Conservation (phyloP, 2,329 filamentous ascomycete genomes). For the Westerdykella ornata region DNA sequence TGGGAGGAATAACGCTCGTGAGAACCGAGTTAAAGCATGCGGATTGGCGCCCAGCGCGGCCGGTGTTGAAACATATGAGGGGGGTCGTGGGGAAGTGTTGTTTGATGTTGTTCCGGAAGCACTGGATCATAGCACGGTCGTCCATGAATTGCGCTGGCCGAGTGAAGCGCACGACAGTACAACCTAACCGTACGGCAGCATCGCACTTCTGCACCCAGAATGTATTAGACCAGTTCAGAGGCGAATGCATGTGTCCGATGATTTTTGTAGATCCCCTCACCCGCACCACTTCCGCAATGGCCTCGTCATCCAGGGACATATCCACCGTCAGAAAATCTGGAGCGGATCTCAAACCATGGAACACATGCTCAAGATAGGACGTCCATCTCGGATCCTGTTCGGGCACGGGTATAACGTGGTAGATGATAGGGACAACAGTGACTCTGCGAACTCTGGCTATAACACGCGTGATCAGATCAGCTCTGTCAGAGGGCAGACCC, state of each 20-base stretch:
- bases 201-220: conserved; percentile 54
- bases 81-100: conserved; percentile 45
- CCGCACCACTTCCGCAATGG: conserved; percentile 47
- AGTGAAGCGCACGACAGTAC: conserved; percentile 56
- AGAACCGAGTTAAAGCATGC: conserved; percentile 60
- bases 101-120: conserved; percentile 48
- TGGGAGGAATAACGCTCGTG: conserved; percentile 53
- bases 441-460: conserved; percentile 57
- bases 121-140: conserved; percentile 57
- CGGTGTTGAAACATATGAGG: conserved; percentile 60
- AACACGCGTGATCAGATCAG: conserved; percentile 49
- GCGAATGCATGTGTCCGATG: conserved; percentile 50
- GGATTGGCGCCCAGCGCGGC: conserved; percentile 56
- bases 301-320: conserved; percentile 49
- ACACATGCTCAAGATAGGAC: conserved; percentile 52
- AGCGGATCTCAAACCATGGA: conserved; percentile 55
- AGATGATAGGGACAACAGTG: conserved; percentile 49
- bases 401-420: conserved; percentile 31
- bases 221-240: conserved; percentile 51
- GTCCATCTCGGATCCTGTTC: conserved; percentile 22
- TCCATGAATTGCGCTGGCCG: conserved; percentile 52
- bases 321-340: conserved; percentile 58
- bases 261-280: conserved; percentile 53
- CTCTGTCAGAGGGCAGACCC: conserved; percentile 12
- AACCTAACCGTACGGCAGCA: conserved; percentile 52